Conservation (phyloP, 2,329 filamentous ascomycete species). For the Lachnellula suecica region DNA sequence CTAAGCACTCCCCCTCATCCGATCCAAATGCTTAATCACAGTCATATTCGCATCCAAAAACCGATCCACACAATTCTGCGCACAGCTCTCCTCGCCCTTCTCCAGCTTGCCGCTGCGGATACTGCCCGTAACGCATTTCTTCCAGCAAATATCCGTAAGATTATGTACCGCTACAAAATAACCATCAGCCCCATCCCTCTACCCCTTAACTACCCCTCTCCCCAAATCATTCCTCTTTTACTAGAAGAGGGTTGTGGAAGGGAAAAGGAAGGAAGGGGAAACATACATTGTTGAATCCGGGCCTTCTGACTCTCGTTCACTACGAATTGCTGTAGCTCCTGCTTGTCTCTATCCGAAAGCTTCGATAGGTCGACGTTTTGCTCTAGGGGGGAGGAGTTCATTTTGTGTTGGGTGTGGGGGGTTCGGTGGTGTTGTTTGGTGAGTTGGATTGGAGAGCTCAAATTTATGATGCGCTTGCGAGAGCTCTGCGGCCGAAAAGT, state of each 20-base stretch:
- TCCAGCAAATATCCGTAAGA: conserved; percentile 83
- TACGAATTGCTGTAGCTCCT: conserved; percentile 84
- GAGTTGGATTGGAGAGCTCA: not conserved
- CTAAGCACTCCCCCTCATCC: conserved; percentile 41
- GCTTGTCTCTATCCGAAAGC: conserved; percentile 79
- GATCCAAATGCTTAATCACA: conserved; percentile 82
- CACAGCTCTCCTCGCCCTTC: conserved; percentile 74
- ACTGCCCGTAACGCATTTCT: conserved; percentile 79
- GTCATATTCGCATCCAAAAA: conserved; percentile 87
- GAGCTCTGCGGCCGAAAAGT: no score
- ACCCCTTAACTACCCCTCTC: not conserved
- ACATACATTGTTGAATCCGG: conserved; percentile 53
- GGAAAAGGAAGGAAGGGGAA: not conserved
- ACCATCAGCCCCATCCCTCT: conserved; percentile 53
- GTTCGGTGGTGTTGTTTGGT: not conserved
- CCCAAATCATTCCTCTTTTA: not conserved
- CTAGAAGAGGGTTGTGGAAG: not conserved
- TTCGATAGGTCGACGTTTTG: conserved; percentile 38
- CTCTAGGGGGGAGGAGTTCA: conserved; percentile 29
- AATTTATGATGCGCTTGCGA: not conserved
- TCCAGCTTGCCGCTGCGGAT: conserved; percentile 75
- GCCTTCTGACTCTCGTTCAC: conserved; percentile 83
- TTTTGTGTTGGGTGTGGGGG: conserved; percentile 25
- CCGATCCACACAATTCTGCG: conserved; percentile 89
- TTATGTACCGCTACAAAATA: conserved; percentile 56